Conservation (phyloP, 2,329 filamentous ascomycete species). For the Pezicula neosporulosa region DNA sequence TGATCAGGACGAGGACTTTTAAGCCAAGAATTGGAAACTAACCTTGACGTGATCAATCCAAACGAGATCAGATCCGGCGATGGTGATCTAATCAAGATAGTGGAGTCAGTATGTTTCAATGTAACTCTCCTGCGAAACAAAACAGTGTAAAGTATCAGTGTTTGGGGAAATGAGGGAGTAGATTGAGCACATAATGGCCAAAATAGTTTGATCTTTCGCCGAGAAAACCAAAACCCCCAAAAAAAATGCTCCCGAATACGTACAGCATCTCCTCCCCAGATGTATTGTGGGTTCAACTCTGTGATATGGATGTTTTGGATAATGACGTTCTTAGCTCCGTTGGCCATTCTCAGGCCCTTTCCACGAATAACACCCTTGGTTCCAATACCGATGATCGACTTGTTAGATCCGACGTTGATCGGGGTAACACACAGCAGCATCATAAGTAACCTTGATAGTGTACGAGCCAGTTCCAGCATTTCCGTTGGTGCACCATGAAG, state of each 20-base stretch:
- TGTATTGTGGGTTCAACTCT: conserved; percentile 32
- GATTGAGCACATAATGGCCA: too few relatives aligned
- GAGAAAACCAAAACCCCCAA: too few relatives aligned
- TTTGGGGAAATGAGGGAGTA: too few relatives aligned
- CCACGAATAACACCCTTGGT: conserved; percentile 22
- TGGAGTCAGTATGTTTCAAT: too few relatives aligned
- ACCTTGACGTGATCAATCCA: conserved; percentile 36
- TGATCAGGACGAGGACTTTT: not conserved
- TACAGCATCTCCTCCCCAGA: conserved; percentile 34
- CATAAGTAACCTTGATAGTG: conserved; percentile 14
- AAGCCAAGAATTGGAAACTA: not conserved
- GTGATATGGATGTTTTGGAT: conserved; percentile 25
- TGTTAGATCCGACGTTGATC: conserved; percentile 24
- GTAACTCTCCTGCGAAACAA: too few relatives aligned
- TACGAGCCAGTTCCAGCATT: conserved; percentile 7
- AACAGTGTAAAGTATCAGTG: too few relatives aligned
- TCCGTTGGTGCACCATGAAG: conserved; percentile 33
- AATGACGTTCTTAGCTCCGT: conserved; percentile 23
- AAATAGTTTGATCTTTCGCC: too few relatives aligned
- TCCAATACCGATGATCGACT: conserved; percentile 26
- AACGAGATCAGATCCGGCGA: conserved; percentile 29
- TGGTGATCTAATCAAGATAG: conserved; percentile 16
- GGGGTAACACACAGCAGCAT: conserved; percentile 19
- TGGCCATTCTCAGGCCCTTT: conserved; percentile 24
- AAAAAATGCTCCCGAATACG: too few relatives aligned